Evolutionary conservation across 2,329 filamentous ascomycete species (phyloP).

Genomic region (Trichoderma cornu-damae): DNA sequence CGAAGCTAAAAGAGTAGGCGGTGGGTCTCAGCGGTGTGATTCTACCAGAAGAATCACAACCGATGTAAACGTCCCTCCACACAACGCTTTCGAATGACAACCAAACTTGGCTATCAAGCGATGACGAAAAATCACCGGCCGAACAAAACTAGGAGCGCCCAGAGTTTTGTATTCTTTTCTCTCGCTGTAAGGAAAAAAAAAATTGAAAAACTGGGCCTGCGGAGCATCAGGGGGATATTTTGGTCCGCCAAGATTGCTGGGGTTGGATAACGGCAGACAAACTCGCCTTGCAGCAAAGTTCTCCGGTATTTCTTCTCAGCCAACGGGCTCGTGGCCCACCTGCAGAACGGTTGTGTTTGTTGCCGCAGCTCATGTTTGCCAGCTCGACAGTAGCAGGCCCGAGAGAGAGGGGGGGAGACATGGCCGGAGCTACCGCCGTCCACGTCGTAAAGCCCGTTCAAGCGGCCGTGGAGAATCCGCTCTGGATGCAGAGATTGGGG

Average conservation of each 20-base stretch:
- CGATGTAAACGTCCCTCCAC: background rate
- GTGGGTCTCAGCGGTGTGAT: slow-evolving; percentile 7
- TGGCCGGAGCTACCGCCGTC: slow-evolving; percentile 7
- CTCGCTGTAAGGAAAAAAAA: background rate
- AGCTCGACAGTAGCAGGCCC: slow-evolving; percentile 9
- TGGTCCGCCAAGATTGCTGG: slow-evolving; percentile 6
- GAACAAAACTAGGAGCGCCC: slow-evolving; percentile 1
- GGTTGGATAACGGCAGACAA: slow-evolving; percentile 8
- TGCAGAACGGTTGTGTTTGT: slow-evolving; percentile 2
- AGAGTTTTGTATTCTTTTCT: slow-evolving; percentile 5
- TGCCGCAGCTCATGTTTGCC: slow-evolving; percentile 5
- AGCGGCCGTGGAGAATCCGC: slow-evolving; percentile 5
- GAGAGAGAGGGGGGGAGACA: background rate
- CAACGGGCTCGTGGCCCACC: slow-evolving; percentile 3
- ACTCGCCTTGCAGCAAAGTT: background rate
- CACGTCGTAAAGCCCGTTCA: slow-evolving; percentile 4
- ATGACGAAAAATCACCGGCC: background rate
- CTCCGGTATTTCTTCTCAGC: background rate
- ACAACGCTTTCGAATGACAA: background rate
- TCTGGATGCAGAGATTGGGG: slow-evolving; percentile 2
- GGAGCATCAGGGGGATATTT: slow-evolving; percentile 2
- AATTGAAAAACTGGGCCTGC: slow-evolving; percentile 8
- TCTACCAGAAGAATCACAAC: slow-evolving; percentile 8
- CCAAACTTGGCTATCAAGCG: slow-evolving; percentile 6
- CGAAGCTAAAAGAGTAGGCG: slow-evolving; percentile 10